Conservation (phyloP, 1,139 yeast genomes). For the Lodderomyces theae region DNA sequence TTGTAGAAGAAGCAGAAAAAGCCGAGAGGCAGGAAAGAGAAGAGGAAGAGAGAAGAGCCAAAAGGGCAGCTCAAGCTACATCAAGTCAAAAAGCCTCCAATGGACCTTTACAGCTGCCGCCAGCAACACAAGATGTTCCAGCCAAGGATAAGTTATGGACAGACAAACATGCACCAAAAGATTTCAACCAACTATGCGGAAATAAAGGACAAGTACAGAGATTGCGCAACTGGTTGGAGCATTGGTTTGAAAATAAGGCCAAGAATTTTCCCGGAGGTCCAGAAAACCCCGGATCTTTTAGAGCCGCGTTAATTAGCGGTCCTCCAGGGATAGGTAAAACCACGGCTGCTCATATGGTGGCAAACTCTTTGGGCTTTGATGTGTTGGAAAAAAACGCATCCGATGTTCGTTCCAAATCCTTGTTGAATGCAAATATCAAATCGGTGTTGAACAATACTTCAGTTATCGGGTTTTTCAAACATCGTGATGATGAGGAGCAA, state of each 20-base stretch:
- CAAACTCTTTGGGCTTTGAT: constrained; percentile 66
- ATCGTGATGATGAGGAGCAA: constrained; percentile 30
- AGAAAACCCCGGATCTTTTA: constrained; percentile 60
- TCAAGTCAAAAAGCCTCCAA: not conserved
- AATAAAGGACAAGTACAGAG: constrained; percentile 73
- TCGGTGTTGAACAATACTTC: constrained; percentile 79
- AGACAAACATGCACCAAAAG: constrained; percentile 83
- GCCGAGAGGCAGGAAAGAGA: constrained; percentile 18
- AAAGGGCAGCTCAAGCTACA: not conserved
- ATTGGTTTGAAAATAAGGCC: constrained; percentile 65
- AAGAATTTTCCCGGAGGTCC: constrained; percentile 55
- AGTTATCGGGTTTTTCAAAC: constrained; percentile 70
- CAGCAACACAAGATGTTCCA: constrained; percentile 33
- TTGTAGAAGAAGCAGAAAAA: constrained; percentile 47
- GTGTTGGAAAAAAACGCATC: constrained; percentile 77
- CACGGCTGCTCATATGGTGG: constrained; percentile 73
- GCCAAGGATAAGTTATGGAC: constrained; percentile 81
- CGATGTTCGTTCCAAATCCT: constrained; percentile 83
- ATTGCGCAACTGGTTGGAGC: constrained; percentile 68
- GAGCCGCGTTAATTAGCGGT: constrained; percentile 85
- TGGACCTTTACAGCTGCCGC: constrained; percentile 19
- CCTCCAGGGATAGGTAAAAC: constrained; percentile 88
- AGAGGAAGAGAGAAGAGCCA: constrained; percentile 12
- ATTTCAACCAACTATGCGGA: constrained; percentile 79
- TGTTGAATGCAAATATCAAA: constrained; percentile 66